phyloP scores from a whole-genome alignment of 2,329 filamentous ascomycete species.

The Alternaria sp. region DNA sequence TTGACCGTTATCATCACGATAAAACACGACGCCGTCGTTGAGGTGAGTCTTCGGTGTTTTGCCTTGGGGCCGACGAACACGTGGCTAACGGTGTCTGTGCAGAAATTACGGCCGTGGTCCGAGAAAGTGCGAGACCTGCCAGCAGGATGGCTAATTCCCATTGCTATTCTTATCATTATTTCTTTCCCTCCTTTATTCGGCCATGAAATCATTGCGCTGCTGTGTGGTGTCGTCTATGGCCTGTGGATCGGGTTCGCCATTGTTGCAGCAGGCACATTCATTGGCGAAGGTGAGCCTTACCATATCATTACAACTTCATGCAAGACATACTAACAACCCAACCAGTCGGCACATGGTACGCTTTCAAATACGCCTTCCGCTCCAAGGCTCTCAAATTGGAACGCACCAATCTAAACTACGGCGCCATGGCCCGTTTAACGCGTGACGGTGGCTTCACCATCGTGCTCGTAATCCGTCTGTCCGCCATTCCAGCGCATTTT shows the following conservation, averaged over 20 bases:
- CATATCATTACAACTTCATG: neutral
- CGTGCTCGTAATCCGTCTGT: conserved; percentile 43
- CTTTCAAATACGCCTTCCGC: conserved; percentile 42
- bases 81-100: conserved; percentile 12
- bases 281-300: conserved; percentile 38
- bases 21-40: conserved; percentile 41
- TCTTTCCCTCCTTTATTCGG: conserved; percentile 46
- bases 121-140: conserved; percentile 44
- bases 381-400: conserved; percentile 40
- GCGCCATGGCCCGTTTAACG: conserved; percentile 43
- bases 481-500: conserved; percentile 45
- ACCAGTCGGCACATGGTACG: conserved; percentile 45
- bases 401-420: conserved; percentile 46
- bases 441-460: conserved; percentile 45
- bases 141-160: conserved; percentile 45
- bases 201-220: conserved; percentile 41
- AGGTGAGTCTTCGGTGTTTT: conserved; percentile 20
- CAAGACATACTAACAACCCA: conserved; percentile 12
- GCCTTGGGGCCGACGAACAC: neutral
- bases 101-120: conserved; percentile 44
- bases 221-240: conserved; percentile 46
- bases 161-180: conserved; percentile 42
- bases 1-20: conserved; percentile 38
- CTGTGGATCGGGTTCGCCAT: conserved; percentile 45
- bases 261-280: conserved; percentile 43